phyloP scores from a whole-genome alignment of 345 rosid genomes.

The Eucalyptus rudis region DNA sequence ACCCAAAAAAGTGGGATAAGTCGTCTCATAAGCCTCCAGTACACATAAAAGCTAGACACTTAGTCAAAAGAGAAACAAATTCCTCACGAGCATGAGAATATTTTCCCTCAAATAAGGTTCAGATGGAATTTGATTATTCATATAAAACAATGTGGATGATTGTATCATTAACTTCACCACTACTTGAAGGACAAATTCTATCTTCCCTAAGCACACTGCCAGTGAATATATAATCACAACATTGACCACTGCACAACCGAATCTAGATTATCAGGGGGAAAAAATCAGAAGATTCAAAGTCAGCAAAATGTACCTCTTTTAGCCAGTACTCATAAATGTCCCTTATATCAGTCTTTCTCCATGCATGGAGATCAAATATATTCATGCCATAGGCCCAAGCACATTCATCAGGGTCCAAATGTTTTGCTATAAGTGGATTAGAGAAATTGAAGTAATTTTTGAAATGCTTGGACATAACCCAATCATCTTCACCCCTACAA shows the following conservation, averaged over 20 bases:
- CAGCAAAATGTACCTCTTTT: background rate
- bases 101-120: background rate
- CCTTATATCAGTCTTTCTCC: background rate
- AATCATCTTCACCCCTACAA: slow-evolving; percentile 86
- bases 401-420: background rate
- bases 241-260: background rate
- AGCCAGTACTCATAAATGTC: background rate
- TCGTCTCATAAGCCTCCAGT: background rate
- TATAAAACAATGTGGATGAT: background rate
- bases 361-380: background rate
- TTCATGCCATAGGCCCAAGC: slow-evolving; percentile 2
- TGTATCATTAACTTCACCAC: background rate
- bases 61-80: background rate
- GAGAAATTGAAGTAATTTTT: slow-evolving; percentile 94
- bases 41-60: background rate
- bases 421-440: background rate
- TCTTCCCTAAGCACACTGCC: background rate
- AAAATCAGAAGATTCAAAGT: background rate
- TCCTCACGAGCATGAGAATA: background rate
- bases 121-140: background rate
- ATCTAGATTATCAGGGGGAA: background rate
- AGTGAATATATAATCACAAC: background rate
- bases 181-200: background rate
- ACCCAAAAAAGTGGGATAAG: background rate
- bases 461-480: slow-evolving; percentile 97